phyloP scores from a whole-genome alignment of 345 rosid species.

The Eucalyptus regnans region DNA sequence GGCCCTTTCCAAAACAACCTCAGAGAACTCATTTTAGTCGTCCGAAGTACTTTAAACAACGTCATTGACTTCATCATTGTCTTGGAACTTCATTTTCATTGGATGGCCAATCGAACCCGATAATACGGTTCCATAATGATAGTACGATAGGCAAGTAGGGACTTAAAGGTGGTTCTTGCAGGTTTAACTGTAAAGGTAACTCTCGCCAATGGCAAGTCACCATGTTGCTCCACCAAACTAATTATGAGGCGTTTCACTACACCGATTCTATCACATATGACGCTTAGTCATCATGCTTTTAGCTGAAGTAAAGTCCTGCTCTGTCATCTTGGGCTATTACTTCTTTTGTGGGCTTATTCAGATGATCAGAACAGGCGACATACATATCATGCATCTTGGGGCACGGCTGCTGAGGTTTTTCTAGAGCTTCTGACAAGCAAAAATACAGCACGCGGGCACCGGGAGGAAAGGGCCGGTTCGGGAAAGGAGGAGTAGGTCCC shows the following conservation, averaged over 20 bases:
- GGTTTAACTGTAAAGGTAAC: neutral
- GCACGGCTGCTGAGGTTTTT: neutral
- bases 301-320: neutral
- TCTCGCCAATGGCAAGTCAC: neutral
- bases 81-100: neutral
- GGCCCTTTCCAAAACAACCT: neutral
- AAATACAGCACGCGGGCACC: neutral
- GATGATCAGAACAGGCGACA: neutral
- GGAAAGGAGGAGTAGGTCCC: neutral
- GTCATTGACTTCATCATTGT: neutral
- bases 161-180: neutral
- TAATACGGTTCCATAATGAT: neutral
- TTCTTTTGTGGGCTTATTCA: neutral
- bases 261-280: neutral
- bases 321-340: neutral
- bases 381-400: neutral
- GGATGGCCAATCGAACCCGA: neutral
- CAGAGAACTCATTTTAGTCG: neutral
- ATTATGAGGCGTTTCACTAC: neutral
- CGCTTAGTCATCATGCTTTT: neutral
- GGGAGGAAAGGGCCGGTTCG: neutral
- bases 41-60: neutral
- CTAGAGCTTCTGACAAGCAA: neutral
- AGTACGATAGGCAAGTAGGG: neutral
- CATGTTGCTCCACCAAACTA: neutral